Percentiles rank a stretch among this genome's conserved stretches.
Conservation (phyloP, 208 protist species). For the Trypanosoma brucei region DNA sequence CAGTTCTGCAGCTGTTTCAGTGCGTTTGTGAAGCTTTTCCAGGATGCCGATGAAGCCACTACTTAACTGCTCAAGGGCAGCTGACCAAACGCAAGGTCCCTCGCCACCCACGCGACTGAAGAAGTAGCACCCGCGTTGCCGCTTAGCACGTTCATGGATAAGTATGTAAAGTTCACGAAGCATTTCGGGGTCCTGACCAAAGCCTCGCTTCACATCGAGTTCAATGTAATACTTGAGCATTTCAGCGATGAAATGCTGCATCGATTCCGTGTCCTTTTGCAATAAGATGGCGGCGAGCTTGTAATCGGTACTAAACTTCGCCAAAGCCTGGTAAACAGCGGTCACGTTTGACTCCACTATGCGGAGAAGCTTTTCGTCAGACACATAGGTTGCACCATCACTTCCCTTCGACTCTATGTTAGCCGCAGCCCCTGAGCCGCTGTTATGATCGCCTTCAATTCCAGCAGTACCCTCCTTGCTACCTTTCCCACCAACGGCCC, state of each 20-base stretch:
- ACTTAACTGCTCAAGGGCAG: constrained; percentile 52
- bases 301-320: constrained; percentile 71
- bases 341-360: constrained; percentile 62
- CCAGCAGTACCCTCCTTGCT: neutral
- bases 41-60: constrained; percentile 43
- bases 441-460: neutral
- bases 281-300: constrained; percentile 80
- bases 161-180: constrained; percentile 51
- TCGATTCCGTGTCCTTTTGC: constrained; percentile 70
- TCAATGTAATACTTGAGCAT: constrained; percentile 78
- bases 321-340: constrained; percentile 45
- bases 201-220: constrained; percentile 53
- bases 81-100: constrained; percentile 42
- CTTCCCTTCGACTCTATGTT: neutral
- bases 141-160: constrained; percentile 48
- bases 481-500: neutral
- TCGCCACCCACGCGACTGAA: constrained; percentile 70
- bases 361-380: constrained; percentile 46
- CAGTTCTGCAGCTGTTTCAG: constrained; percentile 26
- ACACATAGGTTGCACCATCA: constrained; percentile 5
- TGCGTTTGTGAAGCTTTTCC: constrained; percentile 42
- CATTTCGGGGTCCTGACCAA: constrained; percentile 47
- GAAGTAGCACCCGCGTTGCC: constrained; percentile 82
- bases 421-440: neutral
- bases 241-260: constrained; percentile 64